Evolutionary conservation across 371 early-diverging fungal genomes (phyloP), one percentile per base, ranked within the genome.

Genomic region (Haplosporangium sp.): DNA sequence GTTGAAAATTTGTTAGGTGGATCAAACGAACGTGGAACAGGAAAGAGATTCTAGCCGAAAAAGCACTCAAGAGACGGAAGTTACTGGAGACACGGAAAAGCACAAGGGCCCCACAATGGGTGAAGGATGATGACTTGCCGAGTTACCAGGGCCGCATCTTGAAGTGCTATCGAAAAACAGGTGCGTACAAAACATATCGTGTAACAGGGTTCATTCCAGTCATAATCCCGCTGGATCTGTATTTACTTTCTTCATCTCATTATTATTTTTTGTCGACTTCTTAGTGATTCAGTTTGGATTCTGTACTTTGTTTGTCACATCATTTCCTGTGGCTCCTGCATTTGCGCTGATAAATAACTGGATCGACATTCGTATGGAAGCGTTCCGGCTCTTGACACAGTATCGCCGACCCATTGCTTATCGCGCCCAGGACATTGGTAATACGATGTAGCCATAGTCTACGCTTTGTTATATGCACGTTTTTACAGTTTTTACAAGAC

Each of bases 311-410:
- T 91, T 91, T 62, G 82, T 83, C 29, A 68, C 83, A 21, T 83
- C 87, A 11, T 90, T 90, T 68, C 90, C 90, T 2, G 71, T 91
- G 14, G 91, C 90, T 5, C 89, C 91, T 13, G 62, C 86, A 9
- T 86, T 90, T 64, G 88, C 89, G 6, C 73, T 85, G 46, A 20
- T 88, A 10, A 86, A 88, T 61, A 90, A 90, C 55, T 48, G 81
- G 55, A 58, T 86, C 46, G 90, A 88, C 64, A 73, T 87, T 41
- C 83, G 89, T 0, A 66, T 84, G 41, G 89, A 88, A 67, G 82
- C 80, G 12, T 75, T 40, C 53, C 69, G 74, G 47, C 68, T 83
- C 23, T 46, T 55, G 56, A 67, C 76, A n/a, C 62, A 69, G 62
- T 62, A 65, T 16, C 74, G 74, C 47, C 62, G 89, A 5, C 86